A percentile compares a stretch with the other conserved stretches of the same genome.
phyloP scores from a whole-genome alignment of 2,329 filamentous ascomycete genomes.

The Penicillium sp. region DNA sequence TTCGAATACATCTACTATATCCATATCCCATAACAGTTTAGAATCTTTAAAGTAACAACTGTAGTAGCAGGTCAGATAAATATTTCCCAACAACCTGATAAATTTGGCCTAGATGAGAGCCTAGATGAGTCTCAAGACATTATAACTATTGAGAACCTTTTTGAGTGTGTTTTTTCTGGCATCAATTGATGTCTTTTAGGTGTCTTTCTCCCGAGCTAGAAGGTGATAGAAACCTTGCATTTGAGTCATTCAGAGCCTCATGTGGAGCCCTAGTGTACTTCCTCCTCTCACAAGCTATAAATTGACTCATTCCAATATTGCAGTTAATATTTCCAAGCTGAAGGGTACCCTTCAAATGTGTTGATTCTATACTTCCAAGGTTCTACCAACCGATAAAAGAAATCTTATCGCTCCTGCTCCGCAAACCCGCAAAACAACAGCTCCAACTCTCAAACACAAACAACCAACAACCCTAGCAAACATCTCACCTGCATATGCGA shows the following conservation, averaged over 20 bases:
- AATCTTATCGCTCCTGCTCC: not conserved
- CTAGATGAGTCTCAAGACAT: too few relatives aligned
- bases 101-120: too few relatives aligned
- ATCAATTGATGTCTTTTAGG: too few relatives aligned
- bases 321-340: not conserved
- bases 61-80: too few relatives aligned
- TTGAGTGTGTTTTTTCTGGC: too few relatives aligned
- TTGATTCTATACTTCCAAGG: not conserved
- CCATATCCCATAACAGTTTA: too few relatives aligned
- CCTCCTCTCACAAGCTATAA: not conserved
- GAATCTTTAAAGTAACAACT: too few relatives aligned
- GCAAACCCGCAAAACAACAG: not conserved
- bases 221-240: not conserved
- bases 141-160: too few relatives aligned
- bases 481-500: not conserved
- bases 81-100: too few relatives aligned
- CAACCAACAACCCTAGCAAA: not conserved
- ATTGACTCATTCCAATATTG: not conserved
- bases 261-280: not conserved
- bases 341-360: too few relatives aligned
- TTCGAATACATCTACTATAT: not conserved
- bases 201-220: not conserved
- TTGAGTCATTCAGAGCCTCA: conserved; percentile 1
- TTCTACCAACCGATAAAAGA: not conserved
- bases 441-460: not conserved